Evolutionary conservation across 805 yeast genomes (phyloP).

Genomic region (Lipomyces chichibuensis): DNA sequence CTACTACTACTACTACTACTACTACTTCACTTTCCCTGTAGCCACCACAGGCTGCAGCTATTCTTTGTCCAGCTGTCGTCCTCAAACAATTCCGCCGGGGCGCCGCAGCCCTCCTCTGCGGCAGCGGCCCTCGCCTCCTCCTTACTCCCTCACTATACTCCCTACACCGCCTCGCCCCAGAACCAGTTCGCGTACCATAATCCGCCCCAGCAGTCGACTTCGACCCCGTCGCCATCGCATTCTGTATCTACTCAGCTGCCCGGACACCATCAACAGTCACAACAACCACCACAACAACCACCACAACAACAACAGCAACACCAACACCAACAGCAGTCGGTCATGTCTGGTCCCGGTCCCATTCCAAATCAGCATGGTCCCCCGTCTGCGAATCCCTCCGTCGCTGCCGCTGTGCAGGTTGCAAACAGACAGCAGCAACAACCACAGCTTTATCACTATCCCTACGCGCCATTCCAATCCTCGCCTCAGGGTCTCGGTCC

Average conservation of each 20-base stretch:
- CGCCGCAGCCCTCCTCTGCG: not conserved
- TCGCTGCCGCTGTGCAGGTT: constrained; percentile 5
- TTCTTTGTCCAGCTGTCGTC: not conserved
- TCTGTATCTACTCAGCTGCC: not conserved
- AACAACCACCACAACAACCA: not conserved
- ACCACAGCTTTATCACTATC: constrained; percentile 1
- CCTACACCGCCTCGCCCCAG: not conserved
- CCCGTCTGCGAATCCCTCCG: not conserved
- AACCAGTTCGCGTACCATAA: not conserved
- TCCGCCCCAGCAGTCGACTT: not conserved
- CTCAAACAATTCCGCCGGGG: constrained; percentile 6
- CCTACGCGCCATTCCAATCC: constrained; percentile 3
- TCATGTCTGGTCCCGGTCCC: constrained; percentile 1
- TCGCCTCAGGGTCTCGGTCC: not conserved
- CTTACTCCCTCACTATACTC: not conserved
- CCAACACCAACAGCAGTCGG: constrained; percentile 11
- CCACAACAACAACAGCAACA: constrained; percentile 12
- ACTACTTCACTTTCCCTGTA: not conserved
- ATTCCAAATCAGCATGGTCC: not conserved
- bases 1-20: too few relatives aligned
- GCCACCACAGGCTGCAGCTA: constrained; percentile 1
- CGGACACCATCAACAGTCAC: not conserved
- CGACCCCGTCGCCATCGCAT: not conserved
- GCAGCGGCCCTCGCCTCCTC: constrained; percentile 8
- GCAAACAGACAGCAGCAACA: constrained; percentile 12